These are phyloP conservation scores for Penicillium sp. DNA, from an alignment of 2,329 filamentous ascomycete genomes.

Conservation along the genomic window DNA sequence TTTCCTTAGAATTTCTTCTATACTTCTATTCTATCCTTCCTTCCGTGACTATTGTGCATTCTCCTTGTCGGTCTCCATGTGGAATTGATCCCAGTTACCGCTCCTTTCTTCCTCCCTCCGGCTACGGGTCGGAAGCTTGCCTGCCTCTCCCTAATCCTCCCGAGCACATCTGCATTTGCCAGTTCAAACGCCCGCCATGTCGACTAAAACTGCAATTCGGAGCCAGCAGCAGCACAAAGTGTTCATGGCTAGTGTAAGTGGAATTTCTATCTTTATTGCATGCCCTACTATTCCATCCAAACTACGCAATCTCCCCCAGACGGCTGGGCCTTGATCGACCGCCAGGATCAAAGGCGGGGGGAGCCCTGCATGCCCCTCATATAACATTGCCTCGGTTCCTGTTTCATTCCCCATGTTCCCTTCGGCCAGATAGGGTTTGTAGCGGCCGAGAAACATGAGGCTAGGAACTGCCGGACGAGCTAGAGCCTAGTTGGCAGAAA, in stretches of 20 bases:
- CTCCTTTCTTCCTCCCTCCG: slow-evolving; percentile 9
- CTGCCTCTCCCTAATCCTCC: slow-evolving; percentile 22
- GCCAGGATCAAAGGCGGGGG: slow-evolving; percentile 10
- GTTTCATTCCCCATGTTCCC: background rate
- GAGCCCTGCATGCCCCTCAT: slow-evolving; percentile 8
- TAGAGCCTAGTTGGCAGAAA: background rate
- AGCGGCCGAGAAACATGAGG: background rate
- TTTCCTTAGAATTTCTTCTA: background rate
- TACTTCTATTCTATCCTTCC: background rate
- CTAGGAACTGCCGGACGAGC: background rate
- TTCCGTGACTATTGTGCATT: background rate
- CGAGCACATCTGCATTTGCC: slow-evolving; percentile 14
- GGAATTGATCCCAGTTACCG: slow-evolving; percentile 3
- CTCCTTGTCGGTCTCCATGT: slow-evolving; percentile 8
- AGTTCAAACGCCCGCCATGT: slow-evolving; percentile 16
- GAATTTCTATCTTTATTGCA: background rate
- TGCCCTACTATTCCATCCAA: background rate
- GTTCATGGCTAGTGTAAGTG: slow-evolving; percentile 29
- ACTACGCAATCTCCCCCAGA: background rate
- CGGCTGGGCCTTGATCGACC: slow-evolving; percentile 5
- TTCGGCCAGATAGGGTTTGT: background rate
- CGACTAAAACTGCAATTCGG: slow-evolving; percentile 20
- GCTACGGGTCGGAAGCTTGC: slow-evolving; percentile 18
- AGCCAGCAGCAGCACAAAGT: slow-evolving; percentile 27
- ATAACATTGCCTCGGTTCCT: slow-evolving; percentile 1